A percentile compares a stretch with the other conserved stretches of the same genome.
Conservation (phyloP, 495 filamentous ascomycete genomes). For the Talaromyces borbonicus region DNA sequence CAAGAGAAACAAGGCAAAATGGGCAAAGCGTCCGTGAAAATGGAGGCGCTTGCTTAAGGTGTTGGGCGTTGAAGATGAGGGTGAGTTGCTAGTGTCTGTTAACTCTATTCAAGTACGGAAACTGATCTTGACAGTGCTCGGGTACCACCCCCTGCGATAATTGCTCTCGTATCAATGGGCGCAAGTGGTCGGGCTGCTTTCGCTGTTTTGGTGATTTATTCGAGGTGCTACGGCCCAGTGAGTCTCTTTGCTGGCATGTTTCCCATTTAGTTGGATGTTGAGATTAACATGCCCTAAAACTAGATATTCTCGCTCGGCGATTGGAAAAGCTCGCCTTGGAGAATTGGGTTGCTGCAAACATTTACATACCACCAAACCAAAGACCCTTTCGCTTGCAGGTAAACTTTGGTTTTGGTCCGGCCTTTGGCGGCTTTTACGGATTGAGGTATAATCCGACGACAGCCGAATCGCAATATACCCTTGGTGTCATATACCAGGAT, state of each 20-base stretch:
- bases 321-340: background rate
- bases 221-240: background rate
- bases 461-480: background rate
- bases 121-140: background rate
- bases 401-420: conserved; percentile 8
- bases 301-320: background rate
- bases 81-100: background rate
- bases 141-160: background rate
- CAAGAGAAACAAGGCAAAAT: background rate
- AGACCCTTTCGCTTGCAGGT: conserved; percentile 1
- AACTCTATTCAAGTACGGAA: background rate
- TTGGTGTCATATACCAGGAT: background rate
- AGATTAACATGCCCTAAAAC: background rate
- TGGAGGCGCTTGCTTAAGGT: conserved; percentile 1
- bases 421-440: conserved; percentile 3
- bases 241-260: too few species aligned
- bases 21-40: background rate
- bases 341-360: background rate
- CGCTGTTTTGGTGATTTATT: background rate
- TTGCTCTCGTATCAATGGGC: background rate
- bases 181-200: background rate
- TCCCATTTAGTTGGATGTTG: too few species aligned
- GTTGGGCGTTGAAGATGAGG: background rate
- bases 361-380: background rate
- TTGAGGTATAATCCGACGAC: conserved; percentile 1